Evolutionary conservation across 2,329 filamentous ascomycete genomes (phyloP).

Genomic region (Cryphonectria japonica): DNA sequence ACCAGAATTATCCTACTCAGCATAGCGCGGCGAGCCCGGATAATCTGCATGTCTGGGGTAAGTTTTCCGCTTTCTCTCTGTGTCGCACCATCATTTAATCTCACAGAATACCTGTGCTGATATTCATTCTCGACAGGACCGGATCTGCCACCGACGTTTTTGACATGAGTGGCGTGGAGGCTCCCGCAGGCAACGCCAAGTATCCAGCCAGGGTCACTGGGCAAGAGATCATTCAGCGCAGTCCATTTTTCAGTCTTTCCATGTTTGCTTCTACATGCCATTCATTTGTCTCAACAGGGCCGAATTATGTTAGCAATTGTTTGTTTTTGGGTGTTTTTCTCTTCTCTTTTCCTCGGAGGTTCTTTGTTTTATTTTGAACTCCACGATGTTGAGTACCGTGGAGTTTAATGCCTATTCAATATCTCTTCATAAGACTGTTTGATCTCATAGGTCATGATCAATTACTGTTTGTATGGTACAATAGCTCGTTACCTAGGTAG

Average conservation of each 20-base stretch:
- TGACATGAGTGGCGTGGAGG: conserved; percentile 24
- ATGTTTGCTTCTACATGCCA: neutral
- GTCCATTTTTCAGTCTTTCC: neutral
- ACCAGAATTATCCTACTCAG: conserved; percentile 55
- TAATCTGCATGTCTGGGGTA: conserved; percentile 52
- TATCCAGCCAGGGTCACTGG: neutral
- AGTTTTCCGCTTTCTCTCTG: conserved; percentile 25
- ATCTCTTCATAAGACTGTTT: neutral
- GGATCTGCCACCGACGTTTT: conserved; percentile 36
- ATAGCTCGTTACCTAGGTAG: neutral
- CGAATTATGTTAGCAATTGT: neutral
- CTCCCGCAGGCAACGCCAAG: neutral
- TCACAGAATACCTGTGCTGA: neutral
- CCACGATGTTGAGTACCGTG: neutral
- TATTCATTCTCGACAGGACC: conserved; percentile 30
- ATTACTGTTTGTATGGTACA: neutral
- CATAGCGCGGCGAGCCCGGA: conserved; percentile 45
- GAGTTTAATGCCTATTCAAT: too few relatives aligned
- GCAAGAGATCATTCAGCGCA: neutral
- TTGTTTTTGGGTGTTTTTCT: too few relatives aligned
- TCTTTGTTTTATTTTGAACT: neutral
- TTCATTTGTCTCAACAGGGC: neutral
- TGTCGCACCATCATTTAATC: neutral
- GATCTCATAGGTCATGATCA: neutral
- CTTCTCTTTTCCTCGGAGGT: too few relatives aligned